Evolutionary conservation across 2,329 filamentous ascomycete genomes (phyloP).

Genomic region (Fusarium gaditjirri): DNA sequence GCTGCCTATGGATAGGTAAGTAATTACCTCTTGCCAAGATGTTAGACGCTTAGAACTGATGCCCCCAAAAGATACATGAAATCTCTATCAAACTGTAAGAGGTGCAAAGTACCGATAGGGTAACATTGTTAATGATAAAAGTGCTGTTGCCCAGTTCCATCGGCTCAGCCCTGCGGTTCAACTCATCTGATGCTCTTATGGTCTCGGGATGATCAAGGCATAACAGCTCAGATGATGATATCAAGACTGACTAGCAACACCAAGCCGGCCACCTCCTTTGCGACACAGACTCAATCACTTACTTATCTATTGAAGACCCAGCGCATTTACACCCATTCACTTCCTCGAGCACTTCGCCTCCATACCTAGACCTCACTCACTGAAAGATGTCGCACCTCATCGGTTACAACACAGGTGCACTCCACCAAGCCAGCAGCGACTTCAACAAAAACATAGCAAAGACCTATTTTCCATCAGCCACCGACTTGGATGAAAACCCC

Average conservation of each 20-base stretch:
- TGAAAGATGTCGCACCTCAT: conserved; percentile 30
- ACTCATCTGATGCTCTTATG: conserved; percentile 5
- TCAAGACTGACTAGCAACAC: neutral
- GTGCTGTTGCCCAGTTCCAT: neutral
- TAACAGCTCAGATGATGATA: neutral
- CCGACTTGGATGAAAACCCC: conserved; percentile 13
- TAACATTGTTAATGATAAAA: neutral
- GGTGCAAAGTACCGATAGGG: conserved; percentile 1
- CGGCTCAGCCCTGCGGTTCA: neutral
- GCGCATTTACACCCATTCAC: no score
- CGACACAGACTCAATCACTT: neutral
- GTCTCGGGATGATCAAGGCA: neutral
- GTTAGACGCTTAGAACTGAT: no score
- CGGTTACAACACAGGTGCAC: conserved; percentile 14
- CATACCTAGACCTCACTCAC: neutral
- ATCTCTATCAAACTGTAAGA: fast-evolving
- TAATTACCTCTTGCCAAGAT: conserved; percentile 14
- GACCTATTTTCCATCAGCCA: conserved; percentile 11
- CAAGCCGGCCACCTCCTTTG: neutral
- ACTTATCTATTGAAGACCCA: neutral
- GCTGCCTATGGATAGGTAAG: conserved; percentile 10
- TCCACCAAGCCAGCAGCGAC: conserved; percentile 12
- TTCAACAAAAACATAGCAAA: neutral
- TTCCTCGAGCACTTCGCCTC: neutral
- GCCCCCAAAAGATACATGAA: neutral